Conservation (phyloP, 2,329 filamentous ascomycete species). For the Aspergillus sp. region DNA sequence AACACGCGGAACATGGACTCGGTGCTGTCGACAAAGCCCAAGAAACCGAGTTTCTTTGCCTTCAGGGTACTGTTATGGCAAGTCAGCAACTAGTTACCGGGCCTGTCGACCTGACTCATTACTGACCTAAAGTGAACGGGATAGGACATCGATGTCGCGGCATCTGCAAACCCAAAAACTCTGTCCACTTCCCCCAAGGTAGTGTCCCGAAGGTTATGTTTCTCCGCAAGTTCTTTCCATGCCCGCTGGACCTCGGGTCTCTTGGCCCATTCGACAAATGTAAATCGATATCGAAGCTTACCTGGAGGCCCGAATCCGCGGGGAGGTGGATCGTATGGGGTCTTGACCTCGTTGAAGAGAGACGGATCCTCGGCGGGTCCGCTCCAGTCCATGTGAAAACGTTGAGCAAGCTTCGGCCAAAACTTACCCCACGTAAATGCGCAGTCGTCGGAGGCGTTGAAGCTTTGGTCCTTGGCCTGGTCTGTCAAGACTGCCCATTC, state of each 20-base stretch:
- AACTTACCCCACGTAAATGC: conserved; percentile 42
- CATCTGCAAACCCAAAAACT: conserved; percentile 43
- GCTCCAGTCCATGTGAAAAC: conserved; percentile 36
- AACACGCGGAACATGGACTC: conserved; percentile 8
- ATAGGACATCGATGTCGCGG: conserved; percentile 24
- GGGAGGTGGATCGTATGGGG: conserved; percentile 18
- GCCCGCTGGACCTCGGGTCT: conserved; percentile 36
- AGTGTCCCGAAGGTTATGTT: conserved; percentile 34
- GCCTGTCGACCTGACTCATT: neutral
- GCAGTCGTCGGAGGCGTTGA: conserved; percentile 43
- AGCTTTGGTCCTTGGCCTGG: conserved; percentile 37
- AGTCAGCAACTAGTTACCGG: too few relatives aligned
- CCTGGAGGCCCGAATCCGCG: conserved; percentile 39
- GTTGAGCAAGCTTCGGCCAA: conserved; percentile 40
- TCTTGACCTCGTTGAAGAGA: conserved; percentile 13
- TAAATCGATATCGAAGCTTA: conserved; percentile 34
- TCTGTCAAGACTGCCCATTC: conserved; percentile 44
- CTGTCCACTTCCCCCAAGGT: conserved; percentile 39
- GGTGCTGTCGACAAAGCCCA: conserved; percentile 26
- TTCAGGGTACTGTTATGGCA: conserved; percentile 19
- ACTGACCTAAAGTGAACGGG: conserved; percentile 24
- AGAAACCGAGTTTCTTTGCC: conserved; percentile 24
- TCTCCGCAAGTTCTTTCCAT: conserved; percentile 39
- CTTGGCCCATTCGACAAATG: conserved; percentile 41
- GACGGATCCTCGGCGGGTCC: conserved; percentile 19